Percentiles rank a stretch among this genome's conserved stretches.
Conservation (phyloP, 2,329 filamentous ascomycete species). For the Cryphonectria nitschkei region DNA sequence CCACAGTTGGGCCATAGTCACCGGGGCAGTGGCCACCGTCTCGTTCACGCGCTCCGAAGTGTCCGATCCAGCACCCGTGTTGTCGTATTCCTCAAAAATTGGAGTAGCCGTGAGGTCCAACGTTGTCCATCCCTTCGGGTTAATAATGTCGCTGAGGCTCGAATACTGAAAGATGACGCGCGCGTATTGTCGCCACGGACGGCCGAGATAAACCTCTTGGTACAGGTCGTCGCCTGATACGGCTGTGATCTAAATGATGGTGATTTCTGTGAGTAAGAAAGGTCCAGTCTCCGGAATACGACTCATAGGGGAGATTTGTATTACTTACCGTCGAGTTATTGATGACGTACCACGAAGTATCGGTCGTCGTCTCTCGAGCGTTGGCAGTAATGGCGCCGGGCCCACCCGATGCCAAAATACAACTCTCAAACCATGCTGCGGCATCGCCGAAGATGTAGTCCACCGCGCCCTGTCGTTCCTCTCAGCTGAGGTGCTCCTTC, state of each 20-base stretch:
- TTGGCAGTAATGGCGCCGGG: conserved; percentile 39
- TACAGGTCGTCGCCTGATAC: conserved; percentile 22
- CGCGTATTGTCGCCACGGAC: conserved; percentile 40
- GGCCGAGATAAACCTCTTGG: conserved; percentile 38
- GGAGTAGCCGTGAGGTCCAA: conserved; percentile 39
- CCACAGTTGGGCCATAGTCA: conserved; percentile 31
- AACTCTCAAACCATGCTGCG: conserved; percentile 35
- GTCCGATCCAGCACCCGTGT: conserved; percentile 34
- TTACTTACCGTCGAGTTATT: conserved; percentile 34
- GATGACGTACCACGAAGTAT: conserved; percentile 38
- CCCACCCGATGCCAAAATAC: conserved; percentile 40
- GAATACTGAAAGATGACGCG: conserved; percentile 41
- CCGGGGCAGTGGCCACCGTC: conserved; percentile 33
- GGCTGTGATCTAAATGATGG: background rate
- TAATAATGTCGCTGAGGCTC: conserved; percentile 35
- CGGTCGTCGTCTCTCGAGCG: conserved; percentile 33
- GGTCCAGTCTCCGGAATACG: too few relatives aligned
- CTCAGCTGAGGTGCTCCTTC: background rate
- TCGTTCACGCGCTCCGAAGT: conserved; percentile 30
- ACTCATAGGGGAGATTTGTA: too few relatives aligned
- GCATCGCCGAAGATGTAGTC: conserved; percentile 43
- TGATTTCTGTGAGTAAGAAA: background rate
- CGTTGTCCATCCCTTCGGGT: conserved; percentile 39
- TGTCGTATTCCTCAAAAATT: conserved; percentile 38
- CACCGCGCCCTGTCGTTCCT: conserved; percentile 32